Evolutionary conservation across 2,329 filamentous ascomycete genomes (phyloP).

Genomic region (Cyphellophora attinorum): DNA sequence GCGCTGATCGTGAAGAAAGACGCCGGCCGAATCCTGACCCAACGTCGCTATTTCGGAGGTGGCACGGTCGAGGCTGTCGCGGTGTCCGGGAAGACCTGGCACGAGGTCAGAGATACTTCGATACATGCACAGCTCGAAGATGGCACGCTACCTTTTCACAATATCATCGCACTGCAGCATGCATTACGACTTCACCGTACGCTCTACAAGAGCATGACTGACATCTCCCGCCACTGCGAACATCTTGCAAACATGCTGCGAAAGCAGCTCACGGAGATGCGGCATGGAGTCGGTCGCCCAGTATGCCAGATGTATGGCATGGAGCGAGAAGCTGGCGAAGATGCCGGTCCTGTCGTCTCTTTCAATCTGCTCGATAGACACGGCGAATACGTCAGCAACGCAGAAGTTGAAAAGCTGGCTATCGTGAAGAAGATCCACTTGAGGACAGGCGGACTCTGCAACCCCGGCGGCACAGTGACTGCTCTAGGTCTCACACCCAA

Average conservation of each 20-base stretch:
- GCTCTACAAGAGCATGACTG: conserved; percentile 62
- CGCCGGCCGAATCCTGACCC: conserved; percentile 53
- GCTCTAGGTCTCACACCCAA: conserved; percentile 64
- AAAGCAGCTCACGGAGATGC: conserved; percentile 47
- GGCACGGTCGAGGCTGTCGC: conserved; percentile 89
- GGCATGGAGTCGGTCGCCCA: conserved; percentile 57
- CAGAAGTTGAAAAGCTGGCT: conserved; percentile 81
- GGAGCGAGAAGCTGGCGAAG: conserved; percentile 18
- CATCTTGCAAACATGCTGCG: conserved; percentile 54
- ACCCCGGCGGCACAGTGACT: conserved; percentile 73
- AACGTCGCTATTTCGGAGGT: conserved; percentile 78
- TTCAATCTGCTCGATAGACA: conserved; percentile 68
- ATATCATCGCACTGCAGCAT: conserved; percentile 68
- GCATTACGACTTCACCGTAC: conserved; percentile 61
- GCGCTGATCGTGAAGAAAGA: conserved; percentile 71
- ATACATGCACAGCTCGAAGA: conserved; percentile 82
- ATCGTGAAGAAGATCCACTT: conserved; percentile 70
- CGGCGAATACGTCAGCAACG: conserved; percentile 68
- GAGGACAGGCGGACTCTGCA: conserved; percentile 82
- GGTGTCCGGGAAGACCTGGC: conserved; percentile 69
- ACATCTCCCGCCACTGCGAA: conserved; percentile 61
- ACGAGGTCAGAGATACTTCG: conserved; percentile 61
- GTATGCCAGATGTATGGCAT: conserved; percentile 58
- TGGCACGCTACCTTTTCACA: conserved; percentile 84
- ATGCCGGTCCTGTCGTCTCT: conserved; percentile 61